phyloP scores from a whole-genome alignment of 176 grass and related monocot genomes.

The Eragrostis nindensis region DNA sequence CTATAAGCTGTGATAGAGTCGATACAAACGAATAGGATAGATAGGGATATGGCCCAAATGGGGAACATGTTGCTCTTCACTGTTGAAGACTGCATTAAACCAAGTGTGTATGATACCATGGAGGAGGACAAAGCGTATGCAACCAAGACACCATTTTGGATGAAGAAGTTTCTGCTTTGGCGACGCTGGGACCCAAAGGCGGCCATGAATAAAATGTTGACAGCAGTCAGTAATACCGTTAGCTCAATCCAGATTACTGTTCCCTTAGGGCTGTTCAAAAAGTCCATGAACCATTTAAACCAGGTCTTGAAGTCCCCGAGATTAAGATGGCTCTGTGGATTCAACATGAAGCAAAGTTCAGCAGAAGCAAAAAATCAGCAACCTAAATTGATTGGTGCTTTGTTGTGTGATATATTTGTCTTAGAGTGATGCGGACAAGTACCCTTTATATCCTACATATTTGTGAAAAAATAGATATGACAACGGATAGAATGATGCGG shows the following conservation, averaged over 20 bases:
- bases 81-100: background rate
- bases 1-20: slow-evolving; percentile 15
- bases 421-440: no score
- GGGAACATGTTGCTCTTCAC: background rate
- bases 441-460: no score
- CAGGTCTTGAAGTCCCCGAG: background rate
- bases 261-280: background rate
- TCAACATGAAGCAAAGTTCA: background rate
- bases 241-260: background rate
- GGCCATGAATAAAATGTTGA: background rate
- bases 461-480: no score
- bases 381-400: no score
- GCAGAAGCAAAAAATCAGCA: background rate
- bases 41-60: background rate
- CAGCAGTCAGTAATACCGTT: background rate
- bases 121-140: background rate
- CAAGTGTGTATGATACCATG: background rate
- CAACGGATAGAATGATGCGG: no score
- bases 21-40: background rate
- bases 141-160: background rate
- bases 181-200: slow-evolving; percentile 2
- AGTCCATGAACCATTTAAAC: background rate
- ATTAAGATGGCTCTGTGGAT: background rate
- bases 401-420: background rate
- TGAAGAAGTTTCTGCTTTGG: background rate